Evolutionary conservation across 805 yeast species (phyloP), one percentile per base, ranked within the genome.

Genomic region (Tetrapisispora taiwanensis): DNA sequence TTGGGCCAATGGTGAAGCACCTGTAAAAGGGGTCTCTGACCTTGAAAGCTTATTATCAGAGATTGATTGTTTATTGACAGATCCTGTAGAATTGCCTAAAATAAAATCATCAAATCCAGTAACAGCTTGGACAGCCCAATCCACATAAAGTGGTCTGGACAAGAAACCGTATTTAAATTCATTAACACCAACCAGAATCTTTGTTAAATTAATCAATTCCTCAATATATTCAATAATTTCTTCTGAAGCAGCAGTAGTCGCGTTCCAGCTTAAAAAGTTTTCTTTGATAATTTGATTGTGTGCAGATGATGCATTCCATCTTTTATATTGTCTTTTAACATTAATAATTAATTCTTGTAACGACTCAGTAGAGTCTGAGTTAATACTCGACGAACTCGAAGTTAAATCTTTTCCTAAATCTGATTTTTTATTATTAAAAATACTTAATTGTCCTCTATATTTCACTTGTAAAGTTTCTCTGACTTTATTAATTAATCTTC

Each of bases 91-190:
- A 3, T 41, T 35, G 2, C 44, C 44, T n/a, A 17, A 2, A 15
- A 42, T 31, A 26, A 42, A 42, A 31, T 24, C 50, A 41, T 58
- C 61, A 44, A 59, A 69, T 0, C 67, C 69, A n/a, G 62, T 55
- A 3, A 66, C 62, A 0, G 73, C 71, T 33, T 62, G 63, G 0
- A 66, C 63, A 2, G 73, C 72, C 62, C 71, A 70, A 36, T 65
- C 69, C 18, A 64, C 65, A 48, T 65, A 65, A 13, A 72, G 52
- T 0, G 77, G 70, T 14, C 78, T 65, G 37, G 76, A 70, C 45
- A 74, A 53, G 49, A 74, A 74, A 2, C 79, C 76, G 49, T 71
- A 72, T 50, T 70, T 71, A 52, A 74, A 74, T 50, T 68, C 72
- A 46, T 69, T 66, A 10, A 69, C 72, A 22, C 79, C 79, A 24